Conservation (phyloP, 2,329 filamentous ascomycete species). For the Scopulariopsis brevicaulis region DNA sequence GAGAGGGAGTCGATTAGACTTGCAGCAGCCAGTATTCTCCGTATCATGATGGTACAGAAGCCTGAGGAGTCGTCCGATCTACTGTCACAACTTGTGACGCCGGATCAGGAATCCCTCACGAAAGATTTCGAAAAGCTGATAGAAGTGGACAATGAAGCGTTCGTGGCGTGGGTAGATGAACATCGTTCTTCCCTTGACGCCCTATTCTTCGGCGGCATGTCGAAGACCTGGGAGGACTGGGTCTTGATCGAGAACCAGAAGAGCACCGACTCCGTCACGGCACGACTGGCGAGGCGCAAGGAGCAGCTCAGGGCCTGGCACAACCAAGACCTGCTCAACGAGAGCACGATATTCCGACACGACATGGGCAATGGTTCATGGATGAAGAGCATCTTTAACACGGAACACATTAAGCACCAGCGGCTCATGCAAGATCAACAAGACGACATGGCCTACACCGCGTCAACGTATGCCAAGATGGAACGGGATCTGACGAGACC, state of each 20-base stretch:
- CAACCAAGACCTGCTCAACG: conserved; percentile 51
- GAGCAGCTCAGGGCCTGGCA: conserved; percentile 79
- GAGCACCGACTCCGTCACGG: conserved; percentile 64
- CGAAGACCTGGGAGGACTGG: conserved; percentile 80
- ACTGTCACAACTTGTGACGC: conserved; percentile 58
- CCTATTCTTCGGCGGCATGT: conserved; percentile 72
- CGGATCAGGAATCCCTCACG: conserved; percentile 60
- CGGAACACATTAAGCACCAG: conserved; percentile 87
- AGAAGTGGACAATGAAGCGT: conserved; percentile 80
- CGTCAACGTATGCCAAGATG: conserved; percentile 65
- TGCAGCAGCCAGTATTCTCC: conserved; percentile 73
- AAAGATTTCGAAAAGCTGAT: conserved; percentile 74
- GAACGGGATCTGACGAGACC: conserved; percentile 68
- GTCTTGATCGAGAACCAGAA: conserved; percentile 70
- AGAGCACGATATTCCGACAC: conserved; percentile 68
- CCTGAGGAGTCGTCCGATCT: conserved; percentile 68
- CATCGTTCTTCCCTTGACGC: conserved; percentile 68
- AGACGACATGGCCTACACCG: conserved; percentile 72
- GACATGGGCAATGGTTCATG: conserved; percentile 80
- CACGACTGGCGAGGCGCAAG: conserved; percentile 60
- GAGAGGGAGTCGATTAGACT: conserved; percentile 54
- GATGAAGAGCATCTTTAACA: conserved; percentile 90
- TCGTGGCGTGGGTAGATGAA: conserved; percentile 78
- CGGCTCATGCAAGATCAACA: conserved; percentile 84
- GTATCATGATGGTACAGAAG: conserved; percentile 90